A percentile compares a stretch with the other conserved stretches of the same genome.
These are phyloP conservation scores for Penicillium expansum DNA, from an alignment of 2,329 filamentous ascomycete genomes.

Conservation along the genomic window DNA sequence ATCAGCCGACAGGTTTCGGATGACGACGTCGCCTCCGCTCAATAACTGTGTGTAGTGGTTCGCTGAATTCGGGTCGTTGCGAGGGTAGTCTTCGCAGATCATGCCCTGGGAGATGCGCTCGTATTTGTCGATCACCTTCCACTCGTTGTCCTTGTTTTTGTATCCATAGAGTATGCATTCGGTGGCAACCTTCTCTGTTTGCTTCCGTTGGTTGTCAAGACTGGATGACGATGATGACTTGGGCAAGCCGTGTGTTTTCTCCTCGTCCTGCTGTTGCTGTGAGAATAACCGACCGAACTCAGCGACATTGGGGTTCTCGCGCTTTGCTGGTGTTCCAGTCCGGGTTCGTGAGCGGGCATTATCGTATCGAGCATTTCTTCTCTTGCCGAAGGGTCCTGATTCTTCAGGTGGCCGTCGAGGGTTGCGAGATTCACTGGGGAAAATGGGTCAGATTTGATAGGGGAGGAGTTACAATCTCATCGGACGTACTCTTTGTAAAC, in stretches of 20 bases:
- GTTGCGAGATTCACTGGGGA: constrained; percentile 46
- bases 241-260: constrained; percentile 37
- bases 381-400: constrained; percentile 60
- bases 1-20: constrained; percentile 65
- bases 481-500: constrained; percentile 58
- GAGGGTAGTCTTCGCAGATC: constrained; percentile 91
- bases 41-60: constrained; percentile 70
- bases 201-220: constrained; percentile 40
- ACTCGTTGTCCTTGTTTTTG: constrained; percentile 63
- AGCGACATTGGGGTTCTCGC: constrained; percentile 54
- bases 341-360: constrained; percentile 53
- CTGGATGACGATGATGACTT: constrained; percentile 43
- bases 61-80: constrained; percentile 71
- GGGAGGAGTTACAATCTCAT: background rate
- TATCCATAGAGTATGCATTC: constrained; percentile 88
- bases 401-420: constrained; percentile 57
- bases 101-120: constrained; percentile 75
- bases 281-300: constrained; percentile 48
- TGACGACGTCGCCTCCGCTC: constrained; percentile 68
- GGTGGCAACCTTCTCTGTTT: constrained; percentile 56
- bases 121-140: constrained; percentile 85
- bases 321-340: constrained; percentile 57
- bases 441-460: background rate
- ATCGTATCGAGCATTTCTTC: constrained; percentile 46
- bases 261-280: constrained; percentile 45